phyloP scores from a whole-genome alignment of 2,329 filamentous ascomycete species.

The Hymenoscyphus repandus region DNA sequence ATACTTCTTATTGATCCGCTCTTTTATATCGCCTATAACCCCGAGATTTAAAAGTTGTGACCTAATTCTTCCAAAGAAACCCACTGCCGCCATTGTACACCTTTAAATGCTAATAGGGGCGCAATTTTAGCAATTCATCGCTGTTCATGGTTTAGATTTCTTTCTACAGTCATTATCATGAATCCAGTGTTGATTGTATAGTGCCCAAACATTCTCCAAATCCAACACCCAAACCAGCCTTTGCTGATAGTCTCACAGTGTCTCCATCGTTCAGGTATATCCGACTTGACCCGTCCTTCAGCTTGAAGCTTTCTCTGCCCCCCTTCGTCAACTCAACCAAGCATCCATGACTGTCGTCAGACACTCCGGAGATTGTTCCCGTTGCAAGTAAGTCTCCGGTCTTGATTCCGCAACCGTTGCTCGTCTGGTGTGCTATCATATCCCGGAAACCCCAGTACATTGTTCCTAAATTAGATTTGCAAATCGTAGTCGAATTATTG shows the following conservation, averaged over 20 bases:
- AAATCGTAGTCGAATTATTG: conserved; percentile 23
- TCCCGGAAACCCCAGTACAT: conserved; percentile 38
- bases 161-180: too few relatives aligned
- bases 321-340: conserved; percentile 37
- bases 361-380: conserved; percentile 37
- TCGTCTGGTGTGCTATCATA: conserved; percentile 34
- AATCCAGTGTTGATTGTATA: too few relatives aligned
- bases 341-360: conserved; percentile 34
- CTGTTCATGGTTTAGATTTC: too few relatives aligned
- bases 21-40: too few relatives aligned
- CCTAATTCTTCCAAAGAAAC: too few relatives aligned
- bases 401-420: conserved; percentile 34
- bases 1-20: too few relatives aligned
- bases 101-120: too few relatives aligned
- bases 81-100: too few relatives aligned
- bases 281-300: conserved; percentile 28
- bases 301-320: conserved; percentile 29
- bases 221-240: conserved; percentile 20
- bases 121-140: too few relatives aligned
- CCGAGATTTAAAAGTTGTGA: too few relatives aligned
- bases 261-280: conserved; percentile 38
- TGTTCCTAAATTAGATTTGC: conserved; percentile 28
- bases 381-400: conserved; percentile 39
- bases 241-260: conserved; percentile 17
- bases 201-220: conserved; percentile 24